Conservation (phyloP, 495 filamentous ascomycete species). For the Xylaria scruposa region DNA sequence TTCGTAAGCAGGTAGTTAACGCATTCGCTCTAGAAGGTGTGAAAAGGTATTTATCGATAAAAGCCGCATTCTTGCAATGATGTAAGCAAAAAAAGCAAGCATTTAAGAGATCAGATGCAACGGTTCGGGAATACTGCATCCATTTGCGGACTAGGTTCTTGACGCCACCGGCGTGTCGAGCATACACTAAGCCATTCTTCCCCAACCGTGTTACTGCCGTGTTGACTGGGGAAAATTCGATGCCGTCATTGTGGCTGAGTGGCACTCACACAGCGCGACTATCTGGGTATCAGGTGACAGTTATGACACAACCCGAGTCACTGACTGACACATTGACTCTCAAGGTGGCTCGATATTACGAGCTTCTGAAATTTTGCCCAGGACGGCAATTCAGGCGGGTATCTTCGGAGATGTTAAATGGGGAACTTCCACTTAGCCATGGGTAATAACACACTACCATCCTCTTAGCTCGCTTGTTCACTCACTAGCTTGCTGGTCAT, state of each 20-base stretch:
- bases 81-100: too few relatives aligned
- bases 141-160: slow-evolving; percentile 4
- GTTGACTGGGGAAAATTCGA: background rate
- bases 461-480: background rate
- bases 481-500: slow-evolving; percentile 3
- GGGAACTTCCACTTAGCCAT: slow-evolving; percentile 14
- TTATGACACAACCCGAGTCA: background rate
- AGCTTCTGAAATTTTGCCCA: slow-evolving; percentile 13
- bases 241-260: slow-evolving; percentile 24
- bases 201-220: background rate
- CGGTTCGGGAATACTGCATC: background rate
- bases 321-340: background rate
- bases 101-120: background rate
- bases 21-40: too few relatives aligned
- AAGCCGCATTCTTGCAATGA: background rate
- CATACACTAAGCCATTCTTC: background rate
- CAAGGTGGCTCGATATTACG: slow-evolving; percentile 10
- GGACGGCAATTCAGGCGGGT: slow-evolving; percentile 9
- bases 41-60: background rate
- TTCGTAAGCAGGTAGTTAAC: too few relatives aligned
- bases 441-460: background rate
- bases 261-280: background rate
- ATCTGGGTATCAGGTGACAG: slow-evolving; percentile 2
- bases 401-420: slow-evolving; percentile 14
- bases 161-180: background rate